These are phyloP conservation scores for Leccinum fallax DNA, from an alignment of 1,284 basidiomycete species.

Conservation along the genomic window DNA sequence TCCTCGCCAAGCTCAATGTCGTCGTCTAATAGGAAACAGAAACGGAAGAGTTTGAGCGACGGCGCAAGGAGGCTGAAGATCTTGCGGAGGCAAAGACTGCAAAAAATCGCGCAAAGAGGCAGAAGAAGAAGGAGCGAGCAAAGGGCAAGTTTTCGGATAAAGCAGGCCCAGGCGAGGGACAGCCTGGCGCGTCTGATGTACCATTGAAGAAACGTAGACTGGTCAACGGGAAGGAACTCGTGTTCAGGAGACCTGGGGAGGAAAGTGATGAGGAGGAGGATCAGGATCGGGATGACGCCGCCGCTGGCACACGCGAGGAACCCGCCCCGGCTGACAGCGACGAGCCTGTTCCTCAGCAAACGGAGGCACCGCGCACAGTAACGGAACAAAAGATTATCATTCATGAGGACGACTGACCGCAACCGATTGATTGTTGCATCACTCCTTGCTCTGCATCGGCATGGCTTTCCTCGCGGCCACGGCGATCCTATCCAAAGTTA, in stretches of 20 bases:
- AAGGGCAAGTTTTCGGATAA: conserved; percentile 45
- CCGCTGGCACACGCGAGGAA: conserved; percentile 11
- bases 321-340: conserved; percentile 10
- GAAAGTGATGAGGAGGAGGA: conserved; percentile 49
- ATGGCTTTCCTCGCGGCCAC: background rate
- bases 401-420: conserved; percentile 50
- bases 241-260: conserved; percentile 58
- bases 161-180: conserved; percentile 25
- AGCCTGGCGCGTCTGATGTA: conserved; percentile 26
- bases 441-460: background rate
- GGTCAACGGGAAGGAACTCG: conserved; percentile 59
- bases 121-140: conserved; percentile 82
- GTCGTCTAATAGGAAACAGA: conserved; percentile 28
- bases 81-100: conserved; percentile 83
- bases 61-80: conserved; percentile 33
- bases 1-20: background rate
- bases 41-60: conserved; percentile 32
- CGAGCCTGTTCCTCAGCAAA: conserved; percentile 5
- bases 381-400: conserved; percentile 48
- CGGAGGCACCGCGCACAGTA: conserved; percentile 30
- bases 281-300: conserved; percentile 28
- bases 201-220: conserved; percentile 53
- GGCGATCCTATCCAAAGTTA: background rate
- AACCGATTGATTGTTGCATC: background rate
- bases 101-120: conserved; percentile 88